Percentiles rank a stretch among this genome's conserved stretches.
These are phyloP conservation scores for Macrophomina pseudophaseolina DNA, from an alignment of 2,329 filamentous ascomycete species.

Conservation along the genomic window DNA sequence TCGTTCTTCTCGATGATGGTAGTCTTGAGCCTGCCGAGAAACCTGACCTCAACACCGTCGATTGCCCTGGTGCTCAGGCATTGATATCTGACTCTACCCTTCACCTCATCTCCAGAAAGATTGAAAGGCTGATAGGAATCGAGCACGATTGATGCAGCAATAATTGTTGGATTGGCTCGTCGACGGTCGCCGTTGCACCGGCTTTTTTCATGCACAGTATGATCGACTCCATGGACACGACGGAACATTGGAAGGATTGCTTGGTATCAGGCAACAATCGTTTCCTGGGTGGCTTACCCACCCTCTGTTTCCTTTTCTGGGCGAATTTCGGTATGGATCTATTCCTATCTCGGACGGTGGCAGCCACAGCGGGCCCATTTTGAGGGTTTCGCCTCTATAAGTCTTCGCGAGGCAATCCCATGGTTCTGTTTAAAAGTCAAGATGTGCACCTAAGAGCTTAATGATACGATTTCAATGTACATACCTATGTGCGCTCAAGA, in stretches of 20 bases:
- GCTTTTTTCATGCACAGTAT: too few species aligned
- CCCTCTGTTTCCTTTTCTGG: not conserved
- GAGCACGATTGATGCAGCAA: not conserved
- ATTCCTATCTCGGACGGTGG: not conserved
- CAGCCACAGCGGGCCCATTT: not conserved
- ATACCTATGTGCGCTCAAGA: too few species aligned
- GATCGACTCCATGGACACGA: not conserved
- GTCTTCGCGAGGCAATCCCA: not conserved
- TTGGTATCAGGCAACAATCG: not conserved
- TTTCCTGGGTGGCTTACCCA: not conserved
- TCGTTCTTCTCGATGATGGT: not conserved
- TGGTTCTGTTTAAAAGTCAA: too few species aligned
- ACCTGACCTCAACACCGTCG: slow-evolving; percentile 4
- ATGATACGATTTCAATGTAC: too few species aligned
- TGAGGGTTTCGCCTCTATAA: not conserved
- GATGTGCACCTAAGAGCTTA: too few species aligned
- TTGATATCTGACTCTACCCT: not conserved
- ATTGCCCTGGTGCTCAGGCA: not conserved
- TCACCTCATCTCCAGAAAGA: slow-evolving; percentile 1
- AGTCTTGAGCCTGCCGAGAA: slow-evolving; percentile 1
- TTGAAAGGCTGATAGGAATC: not conserved
- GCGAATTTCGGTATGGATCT: not conserved
- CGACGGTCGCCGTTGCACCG: too few species aligned
- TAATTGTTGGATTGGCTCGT: not conserved
- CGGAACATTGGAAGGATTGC: not conserved